Conservation (phyloP, 306 rosid genomes). For the Cotoneaster glaucophyllus region DNA sequence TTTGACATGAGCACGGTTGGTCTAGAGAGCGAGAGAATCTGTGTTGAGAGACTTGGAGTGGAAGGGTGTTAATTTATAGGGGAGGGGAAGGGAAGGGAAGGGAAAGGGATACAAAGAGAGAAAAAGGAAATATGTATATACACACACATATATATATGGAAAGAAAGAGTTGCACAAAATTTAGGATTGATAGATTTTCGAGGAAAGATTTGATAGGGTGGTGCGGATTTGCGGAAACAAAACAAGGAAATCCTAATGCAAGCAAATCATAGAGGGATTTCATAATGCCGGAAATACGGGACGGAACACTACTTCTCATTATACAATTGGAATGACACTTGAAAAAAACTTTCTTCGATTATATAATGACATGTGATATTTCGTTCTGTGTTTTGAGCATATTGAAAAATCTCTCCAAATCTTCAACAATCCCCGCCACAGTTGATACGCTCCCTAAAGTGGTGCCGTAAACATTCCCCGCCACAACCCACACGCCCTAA, state of each 20-base stretch:
- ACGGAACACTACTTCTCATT: too few species aligned
- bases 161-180: background rate
- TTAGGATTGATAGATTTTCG: background rate
- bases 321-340: too few species aligned
- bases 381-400: rapidly evolving
- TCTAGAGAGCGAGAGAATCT: constrained; percentile 9
- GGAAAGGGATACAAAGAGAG: background rate
- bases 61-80: background rate
- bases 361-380: too few species aligned
- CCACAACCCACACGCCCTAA: background rate
- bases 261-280: too few species aligned
- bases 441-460: background rate
- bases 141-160: background rate
- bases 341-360: too few species aligned
- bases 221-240: background rate
- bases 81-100: background rate
- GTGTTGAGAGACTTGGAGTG: background rate
- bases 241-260: background rate
- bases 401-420: too few species aligned
- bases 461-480: background rate
- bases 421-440: too few species aligned
- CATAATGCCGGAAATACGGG: too few species aligned
- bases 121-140: background rate
- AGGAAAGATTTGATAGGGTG: background rate
- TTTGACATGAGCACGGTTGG: background rate